Base-by-base conservation (phyloP, 768 basidiomycete genomes). In the Symmetrospora coprosmae region DNA sequence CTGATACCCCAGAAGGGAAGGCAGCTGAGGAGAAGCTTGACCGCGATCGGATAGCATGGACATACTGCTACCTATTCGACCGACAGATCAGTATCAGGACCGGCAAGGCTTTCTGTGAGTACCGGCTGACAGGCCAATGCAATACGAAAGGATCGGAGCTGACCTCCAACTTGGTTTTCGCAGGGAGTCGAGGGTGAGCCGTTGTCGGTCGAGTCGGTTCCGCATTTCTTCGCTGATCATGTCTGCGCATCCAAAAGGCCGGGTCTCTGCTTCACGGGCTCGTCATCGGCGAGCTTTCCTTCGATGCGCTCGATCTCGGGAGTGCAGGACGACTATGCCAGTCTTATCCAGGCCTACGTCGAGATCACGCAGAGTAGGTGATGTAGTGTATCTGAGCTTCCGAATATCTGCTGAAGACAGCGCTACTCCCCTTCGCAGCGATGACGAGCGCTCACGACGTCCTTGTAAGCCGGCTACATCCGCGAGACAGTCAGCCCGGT, bases 81-180 rank as follows among this genome's bases (percentile, higher is more conserved):
- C 41, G 59, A 0, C 66, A 67, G 30, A 65, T 65, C 39, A 64
- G 62, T 2, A 62, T 67, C 17, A 50, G 64, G 2, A 62, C 65
- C 8, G 66, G 66, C 27, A 66, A 66, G 19, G 66, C 66, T 6
- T 67, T 67, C 60, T 67, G 66, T n/a, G n/a, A n/a, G n/a, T n/a
- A n/a, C n/a, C n/a, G n/a, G n/a, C n/a, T n/a, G n/a, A n/a, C n/a
- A n/a, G n/a, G n/a, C n/a, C n/a, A n/a, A n/a, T n/a, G n/a, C n/a
- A n/a, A n/a, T n/a, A n/a, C n/a, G n/a, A n/a, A n/a, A n/a, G n/a
- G n/a, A n/a, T n/a, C n/a, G n/a, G n/a, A n/a, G n/a, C n/a, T n/a
- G n/a, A n/a, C n/a, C n/a, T n/a, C n/a, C n/a, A n/a, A n/a, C n/a
- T n/a, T n/a, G n/a, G n/a, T n/a, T n/a, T n/a, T n/a, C n/a, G n/a